A percentile compares a stretch with the other conserved stretches of the same genome.
Conservation (phyloP, 257 asterid species). For the Przewalskia tangutica region DNA sequence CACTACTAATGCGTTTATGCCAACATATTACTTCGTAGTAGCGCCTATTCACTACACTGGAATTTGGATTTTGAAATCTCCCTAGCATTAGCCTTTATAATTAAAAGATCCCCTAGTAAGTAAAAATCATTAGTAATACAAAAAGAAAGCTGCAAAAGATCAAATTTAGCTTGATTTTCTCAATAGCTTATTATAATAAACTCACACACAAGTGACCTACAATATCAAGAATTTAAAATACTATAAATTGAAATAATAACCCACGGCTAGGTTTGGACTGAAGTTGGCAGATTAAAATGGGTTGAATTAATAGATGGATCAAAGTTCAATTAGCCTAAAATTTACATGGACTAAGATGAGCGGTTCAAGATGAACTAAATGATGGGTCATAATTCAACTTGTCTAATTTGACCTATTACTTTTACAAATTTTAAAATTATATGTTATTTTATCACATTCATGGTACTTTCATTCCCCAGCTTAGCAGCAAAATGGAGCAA, state of each 20-base stretch:
- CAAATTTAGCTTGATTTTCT: neutral
- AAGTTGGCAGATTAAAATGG: no score
- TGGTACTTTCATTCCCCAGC: no score
- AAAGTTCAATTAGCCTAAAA: no score
- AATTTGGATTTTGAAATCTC: neutral
- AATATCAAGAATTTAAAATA: slow-evolving; percentile 6
- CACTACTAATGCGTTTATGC: neutral
- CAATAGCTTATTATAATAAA: neutral
- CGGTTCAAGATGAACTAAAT: no score
- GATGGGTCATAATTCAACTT: no score
- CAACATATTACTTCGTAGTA: neutral
- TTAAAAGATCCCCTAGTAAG: neutral
- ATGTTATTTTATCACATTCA: no score
- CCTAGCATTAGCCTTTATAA: neutral
- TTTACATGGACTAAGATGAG: no score
- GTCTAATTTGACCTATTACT: no score
- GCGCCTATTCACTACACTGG: neutral
- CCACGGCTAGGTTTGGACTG: no score
- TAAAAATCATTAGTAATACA: neutral
- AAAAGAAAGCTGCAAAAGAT: neutral
- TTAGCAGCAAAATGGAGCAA: neutral
- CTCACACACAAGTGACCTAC: neutral
- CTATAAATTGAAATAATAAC: slow-evolving; percentile 37
- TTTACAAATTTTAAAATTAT: no score
- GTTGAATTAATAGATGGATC: no score